These are phyloP conservation scores for Butyriboletus appendiculatus DNA, from an alignment of 1,284 basidiomycete genomes.

Conservation along the genomic window DNA sequence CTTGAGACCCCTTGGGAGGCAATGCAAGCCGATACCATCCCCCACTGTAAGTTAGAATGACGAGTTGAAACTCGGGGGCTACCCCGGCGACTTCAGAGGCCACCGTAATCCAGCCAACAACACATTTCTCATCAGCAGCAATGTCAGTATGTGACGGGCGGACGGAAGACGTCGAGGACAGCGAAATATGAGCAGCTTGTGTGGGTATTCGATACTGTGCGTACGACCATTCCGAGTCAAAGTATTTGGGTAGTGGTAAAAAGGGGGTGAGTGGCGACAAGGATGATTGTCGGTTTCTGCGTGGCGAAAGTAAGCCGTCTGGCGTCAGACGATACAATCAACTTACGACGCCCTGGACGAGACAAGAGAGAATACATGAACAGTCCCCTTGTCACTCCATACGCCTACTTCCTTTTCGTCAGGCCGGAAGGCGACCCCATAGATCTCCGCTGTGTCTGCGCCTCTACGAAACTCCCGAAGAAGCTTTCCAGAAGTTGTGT, in stretches of 20 bases:
- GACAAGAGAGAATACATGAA: conserved; percentile 84
- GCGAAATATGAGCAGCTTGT: conserved; percentile 76
- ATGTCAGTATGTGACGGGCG: conserved; percentile 62
- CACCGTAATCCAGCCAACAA: conserved; percentile 80
- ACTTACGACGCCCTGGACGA: conserved; percentile 67
- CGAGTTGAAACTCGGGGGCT: conserved; percentile 67
- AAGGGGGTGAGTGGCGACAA: conserved; percentile 76
- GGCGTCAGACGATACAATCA: conserved; percentile 1
- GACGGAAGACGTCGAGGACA: conserved; percentile 59
- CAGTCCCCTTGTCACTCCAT: conserved; percentile 96
- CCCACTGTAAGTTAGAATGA: conserved; percentile 85
- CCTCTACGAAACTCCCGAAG: conserved; percentile 85
- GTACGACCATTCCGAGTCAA: conserved; percentile 92
- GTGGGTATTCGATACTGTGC: conserved; percentile 90
- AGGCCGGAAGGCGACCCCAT: conserved; percentile 79
- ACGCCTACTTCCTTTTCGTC: conserved; percentile 83
- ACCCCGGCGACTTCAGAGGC: conserved; percentile 38
- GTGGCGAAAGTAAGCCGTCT: conserved; percentile 11
- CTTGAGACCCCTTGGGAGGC: conserved; percentile 45
- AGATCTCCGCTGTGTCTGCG: conserved; percentile 90
- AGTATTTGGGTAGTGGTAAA: conserved; percentile 87
- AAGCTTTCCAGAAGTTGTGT: conserved; percentile 73
- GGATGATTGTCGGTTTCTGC: conserved; percentile 78
- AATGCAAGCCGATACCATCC: conserved; percentile 92
- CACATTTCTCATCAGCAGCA: conserved; percentile 81